Conservation (phyloP, 805 yeast genomes). For the Candida ortonii region DNA sequence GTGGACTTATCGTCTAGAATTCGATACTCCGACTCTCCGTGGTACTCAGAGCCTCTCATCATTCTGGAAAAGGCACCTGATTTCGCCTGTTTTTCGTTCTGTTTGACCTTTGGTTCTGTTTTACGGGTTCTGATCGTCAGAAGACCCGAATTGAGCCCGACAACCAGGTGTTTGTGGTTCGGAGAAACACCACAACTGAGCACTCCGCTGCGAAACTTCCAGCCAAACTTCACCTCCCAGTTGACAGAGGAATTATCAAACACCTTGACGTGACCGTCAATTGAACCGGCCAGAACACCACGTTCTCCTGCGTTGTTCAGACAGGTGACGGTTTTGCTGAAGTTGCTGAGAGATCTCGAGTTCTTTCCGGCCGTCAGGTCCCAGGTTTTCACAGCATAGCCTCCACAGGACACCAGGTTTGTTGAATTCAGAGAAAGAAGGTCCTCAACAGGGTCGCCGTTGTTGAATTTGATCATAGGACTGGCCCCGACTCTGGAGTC, state of each 20-base stretch:
- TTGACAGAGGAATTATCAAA: constrained; percentile 70
- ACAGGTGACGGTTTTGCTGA: constrained; percentile 91
- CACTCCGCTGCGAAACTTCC: constrained; percentile 96
- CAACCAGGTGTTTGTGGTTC: constrained; percentile 79
- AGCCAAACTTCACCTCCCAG: constrained; percentile 92
- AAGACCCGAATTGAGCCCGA: constrained; percentile 88
- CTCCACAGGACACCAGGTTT: constrained; percentile 76
- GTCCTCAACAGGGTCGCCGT: constrained; percentile 81
- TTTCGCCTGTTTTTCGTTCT: constrained; percentile 46
- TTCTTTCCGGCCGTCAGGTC: constrained; percentile 77
- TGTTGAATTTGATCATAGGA: constrained; percentile 66
- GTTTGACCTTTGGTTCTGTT: constrained; percentile 55
- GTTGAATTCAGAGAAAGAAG: constrained; percentile 72
- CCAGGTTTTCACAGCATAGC: constrained; percentile 84
- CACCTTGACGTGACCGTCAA: constrained; percentile 96
- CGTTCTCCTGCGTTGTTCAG: constrained; percentile 68
- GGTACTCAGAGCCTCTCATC: constrained; percentile 88
- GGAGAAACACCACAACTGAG: constrained; percentile 89
- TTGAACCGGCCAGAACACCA: constrained; percentile 88
- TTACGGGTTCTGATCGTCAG: constrained; percentile 85
- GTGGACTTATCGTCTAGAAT: constrained; percentile 57
- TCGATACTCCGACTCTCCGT: constrained; percentile 82
- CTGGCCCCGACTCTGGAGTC: constrained; percentile 62
- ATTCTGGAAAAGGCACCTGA: constrained; percentile 71
- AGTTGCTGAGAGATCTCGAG: constrained; percentile 72